Evolutionary conservation across 352 stramenopile species (phyloP).

Genomic region (Hyaloperonospora arabidopsidis): DNA sequence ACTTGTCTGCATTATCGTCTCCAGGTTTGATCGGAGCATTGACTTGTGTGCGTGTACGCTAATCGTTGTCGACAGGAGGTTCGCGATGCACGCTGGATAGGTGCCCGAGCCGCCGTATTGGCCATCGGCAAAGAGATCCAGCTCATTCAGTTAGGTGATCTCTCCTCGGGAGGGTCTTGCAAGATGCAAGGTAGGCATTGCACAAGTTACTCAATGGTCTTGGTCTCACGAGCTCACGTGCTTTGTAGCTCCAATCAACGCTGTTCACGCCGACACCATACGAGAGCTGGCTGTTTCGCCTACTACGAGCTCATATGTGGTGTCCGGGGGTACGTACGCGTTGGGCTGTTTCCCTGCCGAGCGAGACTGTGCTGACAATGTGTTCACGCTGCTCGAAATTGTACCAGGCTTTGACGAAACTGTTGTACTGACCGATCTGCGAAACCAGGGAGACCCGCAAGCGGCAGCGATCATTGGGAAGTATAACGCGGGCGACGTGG

Average conservation of each 20-base stretch:
- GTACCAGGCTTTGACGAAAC: constrained; percentile 70
- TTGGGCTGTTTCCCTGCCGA: constrained; percentile 14
- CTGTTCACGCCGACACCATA: constrained; percentile 63
- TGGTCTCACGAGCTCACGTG: constrained; percentile 2
- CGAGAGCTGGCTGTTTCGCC: constrained; percentile 53
- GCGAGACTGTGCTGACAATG: background rate
- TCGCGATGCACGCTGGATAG: constrained; percentile 67
- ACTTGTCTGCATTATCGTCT: background rate
- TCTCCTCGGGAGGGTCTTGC: constrained; percentile 19
- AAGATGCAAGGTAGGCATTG: constrained; percentile 30
- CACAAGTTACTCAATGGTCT: background rate
- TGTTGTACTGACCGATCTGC: constrained; percentile 62
- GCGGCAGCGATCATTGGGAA: constrained; percentile 39
- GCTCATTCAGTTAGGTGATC: constrained; percentile 36
- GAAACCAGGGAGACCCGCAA: constrained; percentile 31
- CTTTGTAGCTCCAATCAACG: constrained; percentile 39
- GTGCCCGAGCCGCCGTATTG: constrained; percentile 32
- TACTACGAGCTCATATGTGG: constrained; percentile 17
- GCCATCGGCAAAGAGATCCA: constrained; percentile 71
- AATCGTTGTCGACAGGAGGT: constrained; percentile 42
- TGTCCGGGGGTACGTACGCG: constrained; percentile 35
- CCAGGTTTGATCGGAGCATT: background rate
- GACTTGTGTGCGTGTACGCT: background rate
- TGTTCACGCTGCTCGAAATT: constrained; percentile 2
- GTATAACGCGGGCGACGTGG: constrained; percentile 66